Base-by-base conservation (phyloP, 1,284 basidiomycete species). In the Exsudoporus floridanus region DNA sequence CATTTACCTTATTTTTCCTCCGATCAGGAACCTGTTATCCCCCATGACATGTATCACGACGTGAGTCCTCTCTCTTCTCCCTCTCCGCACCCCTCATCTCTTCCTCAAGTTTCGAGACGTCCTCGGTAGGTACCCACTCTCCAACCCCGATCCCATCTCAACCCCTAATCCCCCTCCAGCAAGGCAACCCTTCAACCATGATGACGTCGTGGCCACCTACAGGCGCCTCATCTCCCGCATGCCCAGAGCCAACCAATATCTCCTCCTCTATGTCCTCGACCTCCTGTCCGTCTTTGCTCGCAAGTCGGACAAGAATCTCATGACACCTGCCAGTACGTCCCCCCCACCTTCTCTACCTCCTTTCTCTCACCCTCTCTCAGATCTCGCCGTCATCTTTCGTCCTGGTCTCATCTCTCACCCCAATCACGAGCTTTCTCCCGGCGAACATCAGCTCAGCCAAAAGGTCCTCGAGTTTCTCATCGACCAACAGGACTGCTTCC, bases 251-350 rank as follows among this genome's bases (percentile, higher is more conserved):
- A 96, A 97, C 61, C 94, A 96, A 68, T 97, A 95, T 69, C 84
- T 99, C 21, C 79, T 99, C 27, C 85, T 98, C 50, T 99, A 99
- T 70, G 92, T 99, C 31, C 82, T 99, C 55, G 96, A 99, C 70
- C 81, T 99, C 21, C 78, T 99, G 43, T 94, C 93, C 43, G 94
- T 99, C 8, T 98, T 99, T 73, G 89, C 93, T 2, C 83, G 89
- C 53, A 94, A 93, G 69, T 83, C 86, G 25, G 90, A 94, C 61
- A 90, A 89, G 75, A 99, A 98, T 69, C 77, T 95, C 42, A 99
- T 99, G 96, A 95, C 90, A 1, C 90, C 95, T 14, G 82, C 90
- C 55, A 99, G 93, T 95, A 60, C 65, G 90, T 70, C 43, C 27
- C 14, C 21, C 14, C 23, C 1, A 4, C 10, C 19, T 19, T 27